Evolutionary conservation across 345 rosid genomes (phyloP).

Genomic region (Balakata baccata): DNA sequence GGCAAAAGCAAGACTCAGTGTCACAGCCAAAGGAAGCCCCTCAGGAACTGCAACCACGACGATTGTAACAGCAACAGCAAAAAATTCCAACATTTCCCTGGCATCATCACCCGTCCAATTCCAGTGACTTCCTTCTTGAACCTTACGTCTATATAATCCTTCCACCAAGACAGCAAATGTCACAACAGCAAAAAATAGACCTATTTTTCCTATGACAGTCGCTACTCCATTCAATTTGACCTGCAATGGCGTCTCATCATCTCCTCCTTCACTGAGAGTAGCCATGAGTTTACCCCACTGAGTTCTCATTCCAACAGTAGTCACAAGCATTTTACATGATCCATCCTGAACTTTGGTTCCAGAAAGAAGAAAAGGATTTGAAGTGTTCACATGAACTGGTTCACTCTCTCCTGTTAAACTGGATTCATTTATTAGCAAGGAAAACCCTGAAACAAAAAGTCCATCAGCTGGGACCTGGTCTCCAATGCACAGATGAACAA

Average conservation of each 20-base stretch:
- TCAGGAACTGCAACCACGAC: constrained; percentile 98
- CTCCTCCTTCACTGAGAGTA: constrained; percentile 92
- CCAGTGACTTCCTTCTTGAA: constrained; percentile 45
- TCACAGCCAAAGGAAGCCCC: constrained; percentile 91
- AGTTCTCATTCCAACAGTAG: constrained; percentile 96
- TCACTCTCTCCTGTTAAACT: constrained; percentile 96
- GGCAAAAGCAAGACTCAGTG: constrained; percentile 89
- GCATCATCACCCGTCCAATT: constrained; percentile 83
- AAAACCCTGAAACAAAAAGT: constrained; percentile 83
- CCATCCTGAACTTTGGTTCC: constrained; percentile 95
- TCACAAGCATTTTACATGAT: constrained; percentile 81
- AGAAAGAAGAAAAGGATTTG: constrained; percentile 78
- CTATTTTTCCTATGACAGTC: constrained; percentile 77
- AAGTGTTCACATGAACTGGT: constrained; percentile 57
- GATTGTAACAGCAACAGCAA: constrained; percentile 87
- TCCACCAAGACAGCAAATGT: constrained; percentile 83
- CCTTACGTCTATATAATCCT: constrained; percentile 62
- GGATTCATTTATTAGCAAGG: constrained; percentile 75
- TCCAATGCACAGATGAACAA: constrained; percentile 83
- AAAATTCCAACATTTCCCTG: constrained; percentile 60
- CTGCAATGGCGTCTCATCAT: constrained; percentile 93
- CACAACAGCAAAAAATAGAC: constrained; percentile 75
- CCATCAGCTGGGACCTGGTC: constrained; percentile 97
- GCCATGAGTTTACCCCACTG: constrained; percentile 98
- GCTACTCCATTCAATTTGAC: constrained; percentile 94